Percentiles rank a stretch among this genome's conserved stretches.
Conservation (phyloP, 768 basidiomycete genomes). For the Mycena chlorophos region DNA sequence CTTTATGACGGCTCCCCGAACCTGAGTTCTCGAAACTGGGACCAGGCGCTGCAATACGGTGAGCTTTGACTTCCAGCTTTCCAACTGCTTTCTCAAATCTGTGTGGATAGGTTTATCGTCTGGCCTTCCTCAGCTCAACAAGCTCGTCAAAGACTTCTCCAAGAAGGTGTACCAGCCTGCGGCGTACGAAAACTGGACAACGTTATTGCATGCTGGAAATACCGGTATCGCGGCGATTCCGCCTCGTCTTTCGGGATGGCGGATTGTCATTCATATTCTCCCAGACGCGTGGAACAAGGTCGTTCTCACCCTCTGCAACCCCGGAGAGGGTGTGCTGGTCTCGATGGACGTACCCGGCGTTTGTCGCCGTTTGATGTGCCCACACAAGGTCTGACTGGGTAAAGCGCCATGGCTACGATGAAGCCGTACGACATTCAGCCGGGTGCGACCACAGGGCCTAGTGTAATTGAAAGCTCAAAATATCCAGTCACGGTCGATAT, state of each 20-base stretch:
- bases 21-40: constrained; percentile 2
- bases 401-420: constrained; percentile 37
- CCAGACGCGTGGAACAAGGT: constrained; percentile 49
- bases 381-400: constrained; percentile 13
- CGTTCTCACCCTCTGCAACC: constrained; percentile 61
- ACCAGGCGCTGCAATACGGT: constrained; percentile 72
- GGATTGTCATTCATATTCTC: background rate
- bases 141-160: constrained; percentile 59
- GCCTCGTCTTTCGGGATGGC: no score
- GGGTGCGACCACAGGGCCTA: no score
- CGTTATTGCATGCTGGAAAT: constrained; percentile 63
- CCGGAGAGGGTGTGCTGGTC: constrained; percentile 57
- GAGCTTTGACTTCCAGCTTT: no score
- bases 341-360: constrained; percentile 73
- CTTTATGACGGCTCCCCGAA: background rate
- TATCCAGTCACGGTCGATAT: constrained; percentile 59
- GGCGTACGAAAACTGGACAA: constrained; percentile 59
- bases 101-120: constrained; percentile 42
- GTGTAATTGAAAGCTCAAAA: no score
- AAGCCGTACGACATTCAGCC: constrained; percentile 42
- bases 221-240: no score
- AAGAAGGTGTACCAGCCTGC: constrained; percentile 55
- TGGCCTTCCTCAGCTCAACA: constrained; percentile 58
- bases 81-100: no score
- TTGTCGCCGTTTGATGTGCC: constrained; percentile 36